Base-by-base conservation (phyloP, 768 basidiomycete species). In the Amanita muscaria region DNA sequence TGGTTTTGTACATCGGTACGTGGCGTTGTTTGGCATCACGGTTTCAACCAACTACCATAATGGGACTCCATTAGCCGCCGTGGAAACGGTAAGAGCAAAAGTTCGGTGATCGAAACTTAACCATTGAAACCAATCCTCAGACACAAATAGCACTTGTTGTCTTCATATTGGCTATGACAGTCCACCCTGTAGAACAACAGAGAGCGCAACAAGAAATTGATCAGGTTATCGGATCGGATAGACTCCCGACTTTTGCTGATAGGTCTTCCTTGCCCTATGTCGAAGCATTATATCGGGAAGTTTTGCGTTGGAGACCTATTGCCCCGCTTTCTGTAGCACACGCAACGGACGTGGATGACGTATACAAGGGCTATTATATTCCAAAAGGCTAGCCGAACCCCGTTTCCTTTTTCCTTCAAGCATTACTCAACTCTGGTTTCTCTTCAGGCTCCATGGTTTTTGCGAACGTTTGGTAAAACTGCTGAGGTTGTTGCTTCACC, bases 131-230 rank as follows among this genome's bases (percentile, higher is more conserved):
- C 27, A 29, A 6, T 12, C 12, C 7, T 29, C 12, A 29, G 27
- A 29, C 12, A 12, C 27, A 29, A 29, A 29, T 6, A 6, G 12
- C 27, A 6, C 27, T 6, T 6, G 12, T 6, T 29, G 27, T 29
- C 6, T 29, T 29, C 27, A 6, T 29, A 6, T 6, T 29, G 27
- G 27, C 27, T 10, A 42, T 53, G 47, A 35, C 42, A 5, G 36
- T 41, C 19, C 47, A 51, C 18, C 52, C 44, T 21, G 36, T 38
- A 10, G 41, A 45, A 25, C 52, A 51, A 16, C 14, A 31, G 11
- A 39, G 33, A 24, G 49, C 41, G 11, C 49, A 49, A 37, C 40
- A 32, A 14, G 52, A 53, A 38, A 32, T 53, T 10, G 52, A 53
- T 33, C n/a, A 21, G 5, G 47, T 51, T 19, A 31, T 53, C 14